These are phyloP conservation scores for Dalbergia cochinchinensis DNA, from an alignment of 306 rosid species.

Conservation along the genomic window DNA sequence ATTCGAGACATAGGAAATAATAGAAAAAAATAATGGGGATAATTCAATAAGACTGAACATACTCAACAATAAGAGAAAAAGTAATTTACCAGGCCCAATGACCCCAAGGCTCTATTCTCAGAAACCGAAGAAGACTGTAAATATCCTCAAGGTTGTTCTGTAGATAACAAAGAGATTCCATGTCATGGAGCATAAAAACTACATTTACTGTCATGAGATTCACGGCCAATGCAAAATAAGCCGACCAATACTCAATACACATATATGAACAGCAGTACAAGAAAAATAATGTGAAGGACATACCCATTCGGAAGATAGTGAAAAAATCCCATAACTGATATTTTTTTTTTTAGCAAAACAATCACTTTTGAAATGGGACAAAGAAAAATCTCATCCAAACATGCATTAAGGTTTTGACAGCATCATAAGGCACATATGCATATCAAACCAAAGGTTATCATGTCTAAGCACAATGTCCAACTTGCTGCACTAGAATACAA, in stretches of 20 bases:
- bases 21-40: constrained; percentile 16
- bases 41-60: constrained; percentile 18
- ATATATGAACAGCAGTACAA: constrained; percentile 15
- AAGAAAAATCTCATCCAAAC: constrained; percentile 15
- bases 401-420: constrained; percentile 21
- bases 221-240: constrained; percentile 24
- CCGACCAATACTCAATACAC: constrained; percentile 25
- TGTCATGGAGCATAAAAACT: constrained; percentile 52
- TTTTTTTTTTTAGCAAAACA: background rate
- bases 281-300: constrained; percentile 12
- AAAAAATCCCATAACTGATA: constrained; percentile 1
- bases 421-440: background rate
- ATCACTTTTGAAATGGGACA: constrained; percentile 24
- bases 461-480: constrained; percentile 7
- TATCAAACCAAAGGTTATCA: constrained; percentile 4
- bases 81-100: constrained; percentile 89
- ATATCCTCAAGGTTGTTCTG: constrained; percentile 94
- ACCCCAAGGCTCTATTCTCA: constrained; percentile 98
- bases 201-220: constrained; percentile 39
- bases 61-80: constrained; percentile 21
- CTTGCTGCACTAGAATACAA: constrained; percentile 13
- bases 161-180: constrained; percentile 43
- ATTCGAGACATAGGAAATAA: too few relatives aligned
- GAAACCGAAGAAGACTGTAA: constrained; percentile 94
- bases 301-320: constrained; percentile 17